Percentiles rank a stretch among this genome's conserved stretches.
These are phyloP conservation scores for Mycena rebaudengoi DNA, from an alignment of 768 basidiomycete genomes.

Conservation along the genomic window DNA sequence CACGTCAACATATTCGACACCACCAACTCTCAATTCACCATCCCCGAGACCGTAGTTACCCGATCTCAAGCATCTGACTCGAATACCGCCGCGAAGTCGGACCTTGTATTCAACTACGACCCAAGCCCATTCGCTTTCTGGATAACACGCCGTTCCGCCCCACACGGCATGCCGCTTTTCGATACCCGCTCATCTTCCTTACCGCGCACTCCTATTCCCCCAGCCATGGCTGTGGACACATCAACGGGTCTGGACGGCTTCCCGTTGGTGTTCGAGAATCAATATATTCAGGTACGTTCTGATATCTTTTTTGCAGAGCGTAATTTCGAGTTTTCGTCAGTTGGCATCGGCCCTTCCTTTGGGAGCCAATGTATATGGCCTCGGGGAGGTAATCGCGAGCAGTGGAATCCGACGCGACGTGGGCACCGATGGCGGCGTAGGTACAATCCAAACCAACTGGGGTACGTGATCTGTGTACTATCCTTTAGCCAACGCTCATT, in stretches of 20 bases:
- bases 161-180: conserved; percentile 64
- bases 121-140: conserved; percentile 80
- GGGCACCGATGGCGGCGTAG: conserved; percentile 54
- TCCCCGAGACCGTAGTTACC: conserved; percentile 59
- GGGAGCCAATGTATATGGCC: conserved; percentile 78
- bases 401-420: conserved; percentile 75
- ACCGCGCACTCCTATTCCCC: conserved; percentile 65
- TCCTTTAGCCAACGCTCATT: not conserved
- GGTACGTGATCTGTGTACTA: conserved; percentile 6
- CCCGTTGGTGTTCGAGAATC: conserved; percentile 80
- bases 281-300: conserved; percentile 77
- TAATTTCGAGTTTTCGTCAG: conserved; percentile 36
- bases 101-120: conserved; percentile 59
- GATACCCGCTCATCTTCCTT: conserved; percentile 74
- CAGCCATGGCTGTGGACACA: conserved; percentile 57
- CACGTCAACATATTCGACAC: conserved; percentile 75
- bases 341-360: conserved; percentile 73
- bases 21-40: conserved; percentile 66
- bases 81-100: conserved; percentile 25
- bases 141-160: conserved; percentile 75
- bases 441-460: conserved; percentile 76
- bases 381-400: conserved; percentile 77
- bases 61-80: not conserved
- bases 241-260: conserved; percentile 69
- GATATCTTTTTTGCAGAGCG: not conserved